A percentile compares a stretch with the other conserved stretches of the same genome.
Conservation (phyloP, 2,329 filamentous ascomycete genomes). For the Claviceps sp. region DNA sequence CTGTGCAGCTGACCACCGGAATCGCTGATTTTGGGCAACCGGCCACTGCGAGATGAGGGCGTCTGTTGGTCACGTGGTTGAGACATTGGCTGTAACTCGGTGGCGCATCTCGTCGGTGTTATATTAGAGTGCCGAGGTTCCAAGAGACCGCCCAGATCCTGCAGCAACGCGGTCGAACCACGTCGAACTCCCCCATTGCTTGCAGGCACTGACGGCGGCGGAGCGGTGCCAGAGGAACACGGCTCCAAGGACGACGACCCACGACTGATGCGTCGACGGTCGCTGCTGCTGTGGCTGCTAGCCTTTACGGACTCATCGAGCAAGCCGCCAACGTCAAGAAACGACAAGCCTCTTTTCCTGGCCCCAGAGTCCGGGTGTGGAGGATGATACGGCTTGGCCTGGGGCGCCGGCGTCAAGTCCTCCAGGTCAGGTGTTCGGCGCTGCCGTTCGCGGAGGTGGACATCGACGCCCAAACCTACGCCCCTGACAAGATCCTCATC, state of each 20-base stretch:
- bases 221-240: constrained; percentile 20
- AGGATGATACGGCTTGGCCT: constrained; percentile 17
- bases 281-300: constrained; percentile 15
- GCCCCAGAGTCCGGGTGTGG: constrained; percentile 20
- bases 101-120: constrained; percentile 20
- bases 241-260: constrained; percentile 28
- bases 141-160: constrained; percentile 43
- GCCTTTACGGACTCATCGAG: constrained; percentile 35
- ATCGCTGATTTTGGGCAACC: constrained; percentile 23
- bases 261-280: constrained; percentile 26
- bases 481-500: constrained; percentile 81
- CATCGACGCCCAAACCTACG: constrained; percentile 55
- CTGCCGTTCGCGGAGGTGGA: constrained; percentile 30
- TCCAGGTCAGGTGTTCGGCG: constrained; percentile 14
- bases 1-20: constrained; percentile 26
- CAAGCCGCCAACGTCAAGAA: constrained; percentile 75
- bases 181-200: constrained; percentile 31
- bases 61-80: constrained; percentile 24
- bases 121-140: constrained; percentile 24
- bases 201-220: constrained; percentile 32
- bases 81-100: constrained; percentile 33
- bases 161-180: constrained; percentile 44
- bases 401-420: constrained; percentile 24
- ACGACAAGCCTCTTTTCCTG: constrained; percentile 43
- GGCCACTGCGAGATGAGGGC: constrained; percentile 17